These are phyloP conservation scores for Myxozyma vanderwaltii DNA, from an alignment of 805 yeast genomes.

Conservation along the genomic window DNA sequence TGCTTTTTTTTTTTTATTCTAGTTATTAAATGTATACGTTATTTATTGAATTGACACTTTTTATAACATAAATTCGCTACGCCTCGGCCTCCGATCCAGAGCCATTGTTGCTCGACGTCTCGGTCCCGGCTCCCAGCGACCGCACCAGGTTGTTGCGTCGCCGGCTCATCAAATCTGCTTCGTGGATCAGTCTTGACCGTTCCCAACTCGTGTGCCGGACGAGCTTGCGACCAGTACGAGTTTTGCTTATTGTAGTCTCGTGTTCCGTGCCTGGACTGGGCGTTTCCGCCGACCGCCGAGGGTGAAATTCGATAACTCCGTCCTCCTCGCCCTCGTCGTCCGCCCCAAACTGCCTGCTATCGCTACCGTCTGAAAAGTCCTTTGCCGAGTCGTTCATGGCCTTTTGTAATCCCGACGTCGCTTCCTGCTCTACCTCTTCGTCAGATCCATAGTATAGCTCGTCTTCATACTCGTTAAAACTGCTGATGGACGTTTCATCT, in stretches of 20 bases:
- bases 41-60: background rate
- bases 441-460: conserved; percentile 14
- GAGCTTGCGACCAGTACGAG: conserved; percentile 6
- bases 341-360: background rate
- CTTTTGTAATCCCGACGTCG: background rate
- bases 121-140: conserved; percentile 19
- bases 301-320: conserved; percentile 9
- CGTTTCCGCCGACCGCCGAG: background rate
- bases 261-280: background rate
- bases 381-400: background rate
- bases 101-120: conserved; percentile 2
- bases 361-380: background rate
- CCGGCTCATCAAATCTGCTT: conserved; percentile 33
- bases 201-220: conserved; percentile 29
- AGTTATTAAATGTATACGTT: background rate
- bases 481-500: background rate
- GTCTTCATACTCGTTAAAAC: conserved; percentile 19
- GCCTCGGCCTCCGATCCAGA: background rate
- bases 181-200: conserved; percentile 18
- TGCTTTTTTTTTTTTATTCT: background rate
- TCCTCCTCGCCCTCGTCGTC: conserved; percentile 4
- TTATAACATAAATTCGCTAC: too few species aligned
- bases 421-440: conserved; percentile 15
- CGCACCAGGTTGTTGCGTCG: conserved; percentile 28
- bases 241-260: background rate